Evolutionary conservation across 2,329 filamentous ascomycete species (phyloP).

Genomic region (Sphaerulina vaccinii): DNA sequence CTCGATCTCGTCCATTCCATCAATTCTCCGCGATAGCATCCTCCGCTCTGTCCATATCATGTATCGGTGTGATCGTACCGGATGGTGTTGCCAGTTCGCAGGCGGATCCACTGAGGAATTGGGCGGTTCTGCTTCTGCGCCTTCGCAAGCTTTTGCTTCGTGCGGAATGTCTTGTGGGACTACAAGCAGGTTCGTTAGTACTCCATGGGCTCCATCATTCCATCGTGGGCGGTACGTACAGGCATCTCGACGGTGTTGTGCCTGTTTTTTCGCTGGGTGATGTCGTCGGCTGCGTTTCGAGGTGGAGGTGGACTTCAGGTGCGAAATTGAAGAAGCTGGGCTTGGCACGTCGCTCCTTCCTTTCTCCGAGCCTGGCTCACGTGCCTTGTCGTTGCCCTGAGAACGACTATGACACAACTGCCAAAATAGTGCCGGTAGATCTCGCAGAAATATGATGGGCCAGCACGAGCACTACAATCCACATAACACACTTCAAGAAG

Average conservation of each 20-base stretch:
- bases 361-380: not conserved
- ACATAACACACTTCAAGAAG: conserved; percentile 14
- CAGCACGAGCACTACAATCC: not conserved
- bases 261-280: conserved; percentile 21
- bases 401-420: not conserved
- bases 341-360: not conserved
- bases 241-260: conserved; percentile 36
- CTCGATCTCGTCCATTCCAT: not conserved
- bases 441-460: conserved; percentile 1
- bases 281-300: conserved; percentile 5
- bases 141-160: conserved; percentile 99
- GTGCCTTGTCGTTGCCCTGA: not conserved
- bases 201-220: not conserved
- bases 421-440: not conserved
- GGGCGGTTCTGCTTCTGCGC: conserved; percentile 99
- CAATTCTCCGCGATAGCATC: not conserved
- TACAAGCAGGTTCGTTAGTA: conserved; percentile 44
- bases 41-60: not conserved
- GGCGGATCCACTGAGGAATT: conserved; percentile 99
- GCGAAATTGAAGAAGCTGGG: conserved; percentile 47
- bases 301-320: conserved; percentile 43
- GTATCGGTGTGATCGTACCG: conserved; percentile 68
- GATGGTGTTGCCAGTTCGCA: conserved; percentile 98
- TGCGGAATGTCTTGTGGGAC: conserved; percentile 99
- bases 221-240: conserved; percentile 28